Conservation (phyloP, 2,329 filamentous ascomycete genomes). For the Cadophora luteo-olivacea region DNA sequence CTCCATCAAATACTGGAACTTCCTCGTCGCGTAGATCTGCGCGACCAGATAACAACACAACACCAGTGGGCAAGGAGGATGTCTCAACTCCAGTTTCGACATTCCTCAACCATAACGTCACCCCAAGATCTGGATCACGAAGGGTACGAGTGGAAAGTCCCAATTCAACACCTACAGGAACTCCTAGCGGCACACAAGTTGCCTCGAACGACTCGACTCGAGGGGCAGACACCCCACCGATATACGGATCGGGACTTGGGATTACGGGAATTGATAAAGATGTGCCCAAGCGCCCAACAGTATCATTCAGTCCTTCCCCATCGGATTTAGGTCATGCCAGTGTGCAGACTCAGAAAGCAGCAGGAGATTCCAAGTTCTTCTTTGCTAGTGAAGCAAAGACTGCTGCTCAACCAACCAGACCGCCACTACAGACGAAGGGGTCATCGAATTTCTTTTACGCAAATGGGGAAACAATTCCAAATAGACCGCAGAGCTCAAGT, state of each 20-base stretch:
- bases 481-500: constrained; percentile 41
- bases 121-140: constrained; percentile 78
- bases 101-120: constrained; percentile 72
- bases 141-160: constrained; percentile 74
- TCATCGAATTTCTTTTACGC: constrained; percentile 57
- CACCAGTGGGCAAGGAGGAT: constrained; percentile 51
- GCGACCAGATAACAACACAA: constrained; percentile 48
- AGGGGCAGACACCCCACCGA: constrained; percentile 43
- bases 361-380: constrained; percentile 78
- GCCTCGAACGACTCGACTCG: constrained; percentile 43
- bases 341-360: constrained; percentile 37
- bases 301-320: constrained; percentile 51
- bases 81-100: constrained; percentile 58
- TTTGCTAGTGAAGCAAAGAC: constrained; percentile 80
- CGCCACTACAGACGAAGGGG: constrained; percentile 33
- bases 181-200: constrained; percentile 54
- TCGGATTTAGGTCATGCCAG: constrained; percentile 44
- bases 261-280: constrained; percentile 40
- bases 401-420: constrained; percentile 41
- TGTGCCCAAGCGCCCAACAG: constrained; percentile 38
- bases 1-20: constrained; percentile 39
- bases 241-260: constrained; percentile 34
- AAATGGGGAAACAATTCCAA: constrained; percentile 50
- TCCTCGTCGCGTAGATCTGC: constrained; percentile 55
- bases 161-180: constrained; percentile 69